Evolutionary conservation across 345 rosid species (phyloP), one percentile per base, ranked within the genome.

Genomic region (Jatropha curcas): DNA sequence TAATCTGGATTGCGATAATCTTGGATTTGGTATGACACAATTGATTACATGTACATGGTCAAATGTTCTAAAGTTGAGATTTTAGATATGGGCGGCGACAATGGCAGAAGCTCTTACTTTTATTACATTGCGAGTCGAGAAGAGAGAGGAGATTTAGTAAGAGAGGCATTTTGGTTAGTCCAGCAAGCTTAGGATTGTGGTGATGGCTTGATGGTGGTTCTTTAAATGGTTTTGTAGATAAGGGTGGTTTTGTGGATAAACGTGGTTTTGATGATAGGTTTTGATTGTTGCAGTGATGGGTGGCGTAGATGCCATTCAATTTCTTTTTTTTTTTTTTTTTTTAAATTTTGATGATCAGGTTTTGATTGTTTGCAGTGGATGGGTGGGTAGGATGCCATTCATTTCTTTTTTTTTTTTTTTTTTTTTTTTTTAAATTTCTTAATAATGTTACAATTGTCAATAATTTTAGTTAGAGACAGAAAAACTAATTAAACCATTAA

Each of bases 251-350:
- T 88, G 88, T 25, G 88, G 85, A 67, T 85, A 80, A 5, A 76
- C 86, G 73, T 82, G 88, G 76, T 80, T 90, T 53, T 85, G 93
- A 70, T 86, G 85, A 14, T 91, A 88, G 4, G 93, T 4, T n/a
- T 87, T 78, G 4, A 93, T 82, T 83, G 90, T 83, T 30, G 92
- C 86, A 69, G 94, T 90, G 88, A 90, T 89, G 5, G 96, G 96
- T 51, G 98, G 91, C 76, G 96, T 93, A 12, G 98, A 88, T 73
- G 98, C 98, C 98, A 93, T 93, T 76, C 45, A 45, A 17, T 17
- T n/a, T n/a, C n/a, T n/a, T n/a, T n/a, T n/a, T n/a, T n/a, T n/a
- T n/a, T n/a, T n/a, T n/a, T n/a, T n/a, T n/a, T n/a, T n/a, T n/a
- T n/a, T n/a, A n/a, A n/a, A n/a, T n/a, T n/a, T n/a, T n/a, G n/a